These are phyloP conservation scores for Daldinia grandis DNA, from an alignment of 495 filamentous ascomycete species.

Conservation along the genomic window DNA sequence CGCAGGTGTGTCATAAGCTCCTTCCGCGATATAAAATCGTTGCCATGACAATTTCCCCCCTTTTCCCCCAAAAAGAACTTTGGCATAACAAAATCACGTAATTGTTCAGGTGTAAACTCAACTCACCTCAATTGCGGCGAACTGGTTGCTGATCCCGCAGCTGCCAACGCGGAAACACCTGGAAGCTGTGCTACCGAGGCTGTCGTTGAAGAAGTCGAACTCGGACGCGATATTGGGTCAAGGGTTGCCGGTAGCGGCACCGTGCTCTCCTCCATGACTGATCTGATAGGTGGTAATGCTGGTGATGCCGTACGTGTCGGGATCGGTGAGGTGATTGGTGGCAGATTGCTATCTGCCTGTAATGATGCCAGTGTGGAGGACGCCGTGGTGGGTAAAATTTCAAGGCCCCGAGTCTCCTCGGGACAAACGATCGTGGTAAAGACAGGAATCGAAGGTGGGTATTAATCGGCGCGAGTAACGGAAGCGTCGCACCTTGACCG, in stretches of 20 bases:
- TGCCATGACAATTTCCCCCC: neutral
- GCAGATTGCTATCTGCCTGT: conserved; percentile 35
- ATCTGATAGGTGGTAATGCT: conserved; percentile 34
- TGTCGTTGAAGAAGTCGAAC: conserved; percentile 57
- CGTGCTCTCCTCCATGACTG: conserved; percentile 54
- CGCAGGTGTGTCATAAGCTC: neutral
- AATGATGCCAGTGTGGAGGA: conserved; percentile 34
- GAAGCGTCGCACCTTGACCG: conserved; percentile 9
- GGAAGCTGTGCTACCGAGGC: conserved; percentile 62
- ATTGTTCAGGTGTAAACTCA: conserved; percentile 38
- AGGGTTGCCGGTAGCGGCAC: conserved; percentile 48
- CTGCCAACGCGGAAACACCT: conserved; percentile 68
- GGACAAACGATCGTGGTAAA: conserved; percentile 26
- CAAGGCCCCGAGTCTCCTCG: conserved; percentile 40
- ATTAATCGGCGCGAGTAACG: conserved; percentile 14
- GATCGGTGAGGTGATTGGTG: conserved; percentile 31
- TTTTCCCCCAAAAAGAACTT: neutral
- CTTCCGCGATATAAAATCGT: neutral
- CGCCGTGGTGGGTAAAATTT: conserved; percentile 35
- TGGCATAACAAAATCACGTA: conserved; percentile 6
- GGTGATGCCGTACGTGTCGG: conserved; percentile 38
- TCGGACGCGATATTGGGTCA: conserved; percentile 60
- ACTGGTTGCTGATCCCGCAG: conserved; percentile 63
- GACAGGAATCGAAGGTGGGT: conserved; percentile 14
- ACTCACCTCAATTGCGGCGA: conserved; percentile 74